Base-by-base conservation (phyloP, 1,284 basidiomycete species). In the Rhodofomes roseus region DNA sequence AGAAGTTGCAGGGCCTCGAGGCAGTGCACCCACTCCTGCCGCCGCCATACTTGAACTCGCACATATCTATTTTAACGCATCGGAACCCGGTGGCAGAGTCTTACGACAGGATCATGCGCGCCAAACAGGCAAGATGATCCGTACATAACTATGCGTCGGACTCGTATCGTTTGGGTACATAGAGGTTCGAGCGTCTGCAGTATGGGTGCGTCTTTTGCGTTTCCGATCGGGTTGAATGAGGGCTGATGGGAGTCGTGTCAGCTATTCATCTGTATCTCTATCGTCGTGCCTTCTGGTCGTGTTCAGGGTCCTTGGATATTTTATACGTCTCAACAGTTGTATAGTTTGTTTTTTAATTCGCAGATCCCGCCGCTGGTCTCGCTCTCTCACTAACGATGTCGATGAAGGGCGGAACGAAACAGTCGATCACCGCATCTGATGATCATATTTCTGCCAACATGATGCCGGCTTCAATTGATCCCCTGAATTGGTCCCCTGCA, bases 41-140 rank as follows among this genome's bases (percentile, higher is more conserved):
- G 0, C 79, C 81, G 9, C 88, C 88, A 46, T 90, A 89, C 68
- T 70, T 88, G 61, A 81, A 77, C 63, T 81, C 85, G 57, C 89
- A 92, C 62, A 75, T 89, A 68, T 87, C 86, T 22, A 80, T 88
- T 54, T 74, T 89, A 31, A 75, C 79, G 27, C 79, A 84, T 70
- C 79, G 85, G 54, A 84, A 81, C 56, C 87, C 89, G 22, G 75
- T 91, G 55, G 77, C 81, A 65, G 89, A 90, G 68, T 83, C 86
- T 25, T 86, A 85, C 67, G 87, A 89, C 60, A 80, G 87, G 56
- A 84, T 90, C 40, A 77, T 81, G 62, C 74, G 77, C 56, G 89
- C 85, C 27, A 87, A 83, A 76, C 68, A 70, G 62, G 66, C 66
- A 25, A 61, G 66, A 44, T 68, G 54, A 65, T 54, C 57, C 52